Conservation (phyloP, 1,284 basidiomycete species). For the Amylostereum areolatum region DNA sequence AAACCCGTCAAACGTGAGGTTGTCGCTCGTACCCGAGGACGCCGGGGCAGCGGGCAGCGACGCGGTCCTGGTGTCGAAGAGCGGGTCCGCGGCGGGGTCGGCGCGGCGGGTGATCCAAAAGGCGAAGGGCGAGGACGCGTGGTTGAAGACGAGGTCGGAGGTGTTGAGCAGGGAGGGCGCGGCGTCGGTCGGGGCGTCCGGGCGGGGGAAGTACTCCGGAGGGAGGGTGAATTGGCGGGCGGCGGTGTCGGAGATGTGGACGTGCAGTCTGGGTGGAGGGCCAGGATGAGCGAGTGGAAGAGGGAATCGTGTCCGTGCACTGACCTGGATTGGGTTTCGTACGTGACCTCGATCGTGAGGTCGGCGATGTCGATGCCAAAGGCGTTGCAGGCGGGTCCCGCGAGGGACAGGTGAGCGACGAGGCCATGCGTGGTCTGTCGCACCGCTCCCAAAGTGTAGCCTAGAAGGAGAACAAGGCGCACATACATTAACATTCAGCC, state of each 20-base stretch:
- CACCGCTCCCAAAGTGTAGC: conserved; percentile 48
- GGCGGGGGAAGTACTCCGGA: conserved; percentile 47
- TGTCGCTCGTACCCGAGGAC: conserved; percentile 22
- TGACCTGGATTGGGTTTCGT: conserved; percentile 46
- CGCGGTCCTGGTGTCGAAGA: conserved; percentile 68
- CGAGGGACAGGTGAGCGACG: conserved; percentile 49
- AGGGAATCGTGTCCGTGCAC: conserved; percentile 22
- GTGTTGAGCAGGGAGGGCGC: conserved; percentile 25
- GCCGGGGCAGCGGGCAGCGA: conserved; percentile 54
- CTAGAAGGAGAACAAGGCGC: conserved; percentile 20
- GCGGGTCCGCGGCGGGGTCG: conserved; percentile 45
- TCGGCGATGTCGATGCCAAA: conserved; percentile 64
- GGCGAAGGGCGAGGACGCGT: conserved; percentile 58
- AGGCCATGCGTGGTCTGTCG: conserved; percentile 46
- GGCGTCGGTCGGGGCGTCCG: conserved; percentile 25
- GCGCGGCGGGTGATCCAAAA: conserved; percentile 75
- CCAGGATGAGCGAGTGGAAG: conserved; percentile 2
- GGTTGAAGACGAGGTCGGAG: conserved; percentile 66
- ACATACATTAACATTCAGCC: neutral
- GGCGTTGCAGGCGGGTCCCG: conserved; percentile 61
- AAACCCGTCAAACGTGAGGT: conserved; percentile 45
- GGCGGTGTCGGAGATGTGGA: conserved; percentile 69
- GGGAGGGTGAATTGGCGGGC: conserved; percentile 68
- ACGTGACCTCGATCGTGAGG: conserved; percentile 61
- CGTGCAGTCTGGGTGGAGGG: conserved; percentile 51